Evolutionary conservation across 2,329 filamentous ascomycete species (phyloP), one percentile per base, ranked within the genome.

Genomic region (Aspergillus sp.): DNA sequence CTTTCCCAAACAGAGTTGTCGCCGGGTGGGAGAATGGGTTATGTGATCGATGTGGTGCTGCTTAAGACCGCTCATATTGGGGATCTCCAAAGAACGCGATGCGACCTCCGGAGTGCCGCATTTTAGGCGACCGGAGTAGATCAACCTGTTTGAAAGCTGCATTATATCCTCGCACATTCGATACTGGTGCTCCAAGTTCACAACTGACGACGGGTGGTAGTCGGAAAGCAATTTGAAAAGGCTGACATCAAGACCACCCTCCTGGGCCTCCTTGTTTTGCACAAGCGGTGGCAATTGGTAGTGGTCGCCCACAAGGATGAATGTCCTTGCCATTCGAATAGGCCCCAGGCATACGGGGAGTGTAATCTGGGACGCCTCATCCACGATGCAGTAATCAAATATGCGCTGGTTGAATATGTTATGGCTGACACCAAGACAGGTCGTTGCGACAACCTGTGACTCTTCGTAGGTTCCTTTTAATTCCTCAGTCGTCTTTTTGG

Each of bases 91-190:
- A 28, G 75, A 79, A 24, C 75, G 75, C 20, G 68, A 67, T 8
- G 86, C 83, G 8, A 96, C 77, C 32, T 73, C 69, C 29, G 81
- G 71, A 4, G 80, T 93, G 15, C 91, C 91, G 52, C 91, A 98
- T 49, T 91, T 89, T 24, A 98, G 71, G 22, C 79, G 75, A 4
- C 88, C 89, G n/a, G 80, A 71, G 62, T 98, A 98, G 49, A 98
- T 95, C 35, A 98, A 72, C 1, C 75, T 82, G 58, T 95, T 98
- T 41, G 86, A 93, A 10, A 98, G 72, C 2, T 80, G 73, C 89
- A 96, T 96, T 39, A 98, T 83, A 40, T 98, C 91, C 45, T 91
- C 83, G 49, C 86, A 94, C 91, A 98, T 98, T 40, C 91, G 85
- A 55, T 98, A 98, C 55, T 98, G 91, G 51, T 95, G 86, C 49